phyloP scores from a whole-genome alignment of 176 grass and related monocot species.

The Areca catechu region DNA sequence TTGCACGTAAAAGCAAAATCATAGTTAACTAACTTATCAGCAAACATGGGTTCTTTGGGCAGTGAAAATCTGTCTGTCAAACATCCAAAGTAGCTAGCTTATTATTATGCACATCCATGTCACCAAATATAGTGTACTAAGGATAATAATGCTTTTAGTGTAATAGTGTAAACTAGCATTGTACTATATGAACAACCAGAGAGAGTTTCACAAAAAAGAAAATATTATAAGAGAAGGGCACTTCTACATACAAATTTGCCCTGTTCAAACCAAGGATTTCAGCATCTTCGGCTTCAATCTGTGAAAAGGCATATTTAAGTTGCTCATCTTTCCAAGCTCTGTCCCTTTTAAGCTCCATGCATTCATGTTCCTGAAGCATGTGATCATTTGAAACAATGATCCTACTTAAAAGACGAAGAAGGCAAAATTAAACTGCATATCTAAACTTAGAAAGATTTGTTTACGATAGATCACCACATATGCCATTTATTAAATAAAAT shows the following conservation, averaged over 20 bases:
- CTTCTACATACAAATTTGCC: slow-evolving; percentile 38
- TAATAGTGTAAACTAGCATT: too few species aligned
- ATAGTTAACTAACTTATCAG: too few species aligned
- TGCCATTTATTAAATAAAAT: too few species aligned
- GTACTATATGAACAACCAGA: too few species aligned
- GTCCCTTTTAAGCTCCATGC: slow-evolving; percentile 44
- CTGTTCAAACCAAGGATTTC: slow-evolving; percentile 58
- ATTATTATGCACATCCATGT: too few species aligned
- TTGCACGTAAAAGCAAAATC: too few species aligned
- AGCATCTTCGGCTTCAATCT: slow-evolving; percentile 47
- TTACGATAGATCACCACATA: too few species aligned
- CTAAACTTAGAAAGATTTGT: not conserved
- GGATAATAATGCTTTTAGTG: too few species aligned
- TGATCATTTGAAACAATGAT: not conserved
- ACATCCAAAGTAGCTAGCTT: too few species aligned
- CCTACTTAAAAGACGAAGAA: not conserved
- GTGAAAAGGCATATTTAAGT: slow-evolving; percentile 33
- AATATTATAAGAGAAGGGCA: not conserved
- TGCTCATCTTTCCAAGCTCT: slow-evolving; percentile 49
- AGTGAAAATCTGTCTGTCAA: too few species aligned
- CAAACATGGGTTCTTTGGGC: too few species aligned
- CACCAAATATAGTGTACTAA: too few species aligned
- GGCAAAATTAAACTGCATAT: not conserved
- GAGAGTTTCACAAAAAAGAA: slow-evolving; percentile 1
- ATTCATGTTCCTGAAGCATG: slow-evolving; percentile 55